Conservation (phyloP, 2,329 filamentous ascomycete species). For the Biscogniauxia marginata region DNA sequence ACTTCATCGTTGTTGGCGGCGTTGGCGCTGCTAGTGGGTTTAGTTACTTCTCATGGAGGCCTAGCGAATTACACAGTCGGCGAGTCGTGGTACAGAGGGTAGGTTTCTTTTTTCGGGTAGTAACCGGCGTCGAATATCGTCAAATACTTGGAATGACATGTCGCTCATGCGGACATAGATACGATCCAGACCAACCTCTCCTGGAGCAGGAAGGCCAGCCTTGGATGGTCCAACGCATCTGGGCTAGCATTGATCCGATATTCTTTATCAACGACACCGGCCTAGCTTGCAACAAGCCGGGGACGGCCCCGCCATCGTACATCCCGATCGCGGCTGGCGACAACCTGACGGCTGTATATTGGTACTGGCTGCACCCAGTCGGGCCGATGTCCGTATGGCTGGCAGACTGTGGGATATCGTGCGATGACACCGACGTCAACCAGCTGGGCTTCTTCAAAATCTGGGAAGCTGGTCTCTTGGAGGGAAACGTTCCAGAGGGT, state of each 20-base stretch:
- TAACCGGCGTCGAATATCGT: too few relatives aligned
- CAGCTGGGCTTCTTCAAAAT: constrained; percentile 39
- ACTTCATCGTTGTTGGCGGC: constrained; percentile 7
- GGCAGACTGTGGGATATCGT: constrained; percentile 34
- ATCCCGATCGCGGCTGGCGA: constrained; percentile 38
- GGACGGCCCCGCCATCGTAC: constrained; percentile 33
- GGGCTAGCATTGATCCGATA: constrained; percentile 39
- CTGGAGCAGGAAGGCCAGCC: constrained; percentile 35
- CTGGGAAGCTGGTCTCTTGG: constrained; percentile 38
- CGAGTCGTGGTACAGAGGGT: constrained; percentile 42
- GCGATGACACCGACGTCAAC: constrained; percentile 31
- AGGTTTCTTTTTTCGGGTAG: constrained; percentile 6
- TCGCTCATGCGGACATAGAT: constrained; percentile 26
- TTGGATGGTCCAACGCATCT: constrained; percentile 40
- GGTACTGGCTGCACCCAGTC: constrained; percentile 42
- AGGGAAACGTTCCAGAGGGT: constrained; percentile 34
- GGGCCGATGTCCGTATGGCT: constrained; percentile 42
- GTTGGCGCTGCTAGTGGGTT: constrained; percentile 12
- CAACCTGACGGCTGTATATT: constrained; percentile 39
- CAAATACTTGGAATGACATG: too few relatives aligned
- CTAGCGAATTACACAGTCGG: constrained; percentile 42
- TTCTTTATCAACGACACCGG: constrained; percentile 33
- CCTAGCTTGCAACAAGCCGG: constrained; percentile 39
- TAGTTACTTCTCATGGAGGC: constrained; percentile 35
- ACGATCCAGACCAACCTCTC: constrained; percentile 32